Evolutionary conservation across 805 yeast genomes (phyloP).

Genomic region (Lachancea quebecensis): DNA sequence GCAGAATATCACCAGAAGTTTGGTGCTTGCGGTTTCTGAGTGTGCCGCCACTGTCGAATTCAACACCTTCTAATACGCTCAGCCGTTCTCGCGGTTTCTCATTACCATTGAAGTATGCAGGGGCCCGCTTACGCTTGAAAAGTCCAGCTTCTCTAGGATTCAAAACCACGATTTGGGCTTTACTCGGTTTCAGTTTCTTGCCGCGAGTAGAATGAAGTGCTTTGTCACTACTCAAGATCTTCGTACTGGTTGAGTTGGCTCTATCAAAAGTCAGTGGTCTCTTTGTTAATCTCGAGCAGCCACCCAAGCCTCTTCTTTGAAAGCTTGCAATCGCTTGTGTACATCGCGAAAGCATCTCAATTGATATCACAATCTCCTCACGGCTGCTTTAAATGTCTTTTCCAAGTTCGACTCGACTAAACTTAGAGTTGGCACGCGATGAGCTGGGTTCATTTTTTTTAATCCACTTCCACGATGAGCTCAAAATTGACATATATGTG

Average conservation of each 20-base stretch:
- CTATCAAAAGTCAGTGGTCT: too few species aligned
- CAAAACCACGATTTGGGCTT: slow-evolving; percentile 24
- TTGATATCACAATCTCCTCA: not conserved
- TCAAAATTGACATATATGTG: not conserved
- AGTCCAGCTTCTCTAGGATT: slow-evolving; percentile 25
- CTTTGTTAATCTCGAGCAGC: too few species aligned
- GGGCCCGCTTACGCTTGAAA: slow-evolving; percentile 11
- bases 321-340: not conserved
- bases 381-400: not conserved
- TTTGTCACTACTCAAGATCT: not conserved
- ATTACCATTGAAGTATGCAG: slow-evolving; percentile 11
- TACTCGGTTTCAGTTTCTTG: slow-evolving; percentile 25
- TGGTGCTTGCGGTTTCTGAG: not conserved
- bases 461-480: not conserved
- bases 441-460: not conserved
- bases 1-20: slow-evolving; percentile 8
- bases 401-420: not conserved
- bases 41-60: slow-evolving; percentile 6
- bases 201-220: slow-evolving; percentile 14
- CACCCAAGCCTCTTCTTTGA: not conserved
- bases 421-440: not conserved
- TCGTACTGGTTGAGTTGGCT: not conserved
- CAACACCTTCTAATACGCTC: slow-evolving; percentile 28
- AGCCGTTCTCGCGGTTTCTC: slow-evolving; percentile 7
- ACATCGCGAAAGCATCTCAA: not conserved